Evolutionary conservation across 345 rosid species (phyloP).

Genomic region (sweet orange (Citrus sinensis)): DVS_A1.0 CM039163.1:25000501-25001000

Average conservation of each 20-base stretch:
- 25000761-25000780: too few species aligned
- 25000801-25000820: too few species aligned
- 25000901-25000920: too few species aligned
- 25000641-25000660: slow-evolving; percentile 58
- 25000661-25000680: slow-evolving; percentile 63
- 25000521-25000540: slow-evolving; percentile 61
- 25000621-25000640: slow-evolving; percentile 85
- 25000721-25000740: slow-evolving; percentile 47
- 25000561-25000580: slow-evolving; percentile 69
- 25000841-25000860: too few species aligned
- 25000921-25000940: too few species aligned
- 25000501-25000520: slow-evolving; percentile 53
- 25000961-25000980: too few species aligned
- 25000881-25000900: too few species aligned
- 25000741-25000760: not conserved
- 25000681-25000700: slow-evolving; percentile 70
- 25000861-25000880: too few species aligned
- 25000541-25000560: slow-evolving; percentile 59
- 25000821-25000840: not conserved
- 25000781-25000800: too few species aligned
- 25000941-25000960: too few species aligned
- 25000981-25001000: too few species aligned
- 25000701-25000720: slow-evolving; percentile 90
- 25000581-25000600: slow-evolving; percentile 60
- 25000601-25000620: slow-evolving; percentile 77